Conservation (phyloP, 331 rosid species). For the Quercus tomentella region DNA sequence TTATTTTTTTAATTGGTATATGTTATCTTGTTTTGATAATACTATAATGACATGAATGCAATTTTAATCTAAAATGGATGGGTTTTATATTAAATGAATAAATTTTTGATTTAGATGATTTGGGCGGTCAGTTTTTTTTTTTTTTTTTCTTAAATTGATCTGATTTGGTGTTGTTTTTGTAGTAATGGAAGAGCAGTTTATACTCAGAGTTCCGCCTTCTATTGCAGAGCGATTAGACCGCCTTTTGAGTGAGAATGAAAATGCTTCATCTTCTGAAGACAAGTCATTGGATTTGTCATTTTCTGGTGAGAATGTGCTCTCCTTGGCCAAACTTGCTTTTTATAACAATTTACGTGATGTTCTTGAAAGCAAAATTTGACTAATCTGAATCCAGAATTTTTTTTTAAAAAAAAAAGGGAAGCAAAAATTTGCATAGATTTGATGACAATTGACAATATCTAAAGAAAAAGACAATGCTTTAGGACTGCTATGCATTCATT, state of each 20-base stretch:
- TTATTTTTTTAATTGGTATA: too few species aligned
- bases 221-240: constrained; percentile 76
- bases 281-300: constrained; percentile 74
- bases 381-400: background rate
- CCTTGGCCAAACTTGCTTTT: background rate
- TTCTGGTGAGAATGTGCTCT: constrained; percentile 27
- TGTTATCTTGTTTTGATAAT: too few species aligned
- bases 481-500: background rate
- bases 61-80: too few species aligned
- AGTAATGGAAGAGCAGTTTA: constrained; percentile 70
- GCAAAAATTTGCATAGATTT: too few species aligned
- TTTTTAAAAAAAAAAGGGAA: too few species aligned
- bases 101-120: too few species aligned
- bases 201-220: constrained; percentile 70
- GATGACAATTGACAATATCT: too few species aligned
- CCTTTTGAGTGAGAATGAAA: constrained; percentile 62
- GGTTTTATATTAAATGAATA: too few species aligned
- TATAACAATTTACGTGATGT: background rate
- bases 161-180: background rate
- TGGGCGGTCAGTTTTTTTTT: too few species aligned
- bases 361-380: background rate
- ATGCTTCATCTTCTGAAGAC: constrained; percentile 67
- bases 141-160: too few species aligned
- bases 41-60: too few species aligned
- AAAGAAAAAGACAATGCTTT: too few species aligned